These are phyloP conservation scores for Colletotrichum sp. DNA, from an alignment of 2,329 filamentous ascomycete genomes.

Conservation along the genomic window DNA sequence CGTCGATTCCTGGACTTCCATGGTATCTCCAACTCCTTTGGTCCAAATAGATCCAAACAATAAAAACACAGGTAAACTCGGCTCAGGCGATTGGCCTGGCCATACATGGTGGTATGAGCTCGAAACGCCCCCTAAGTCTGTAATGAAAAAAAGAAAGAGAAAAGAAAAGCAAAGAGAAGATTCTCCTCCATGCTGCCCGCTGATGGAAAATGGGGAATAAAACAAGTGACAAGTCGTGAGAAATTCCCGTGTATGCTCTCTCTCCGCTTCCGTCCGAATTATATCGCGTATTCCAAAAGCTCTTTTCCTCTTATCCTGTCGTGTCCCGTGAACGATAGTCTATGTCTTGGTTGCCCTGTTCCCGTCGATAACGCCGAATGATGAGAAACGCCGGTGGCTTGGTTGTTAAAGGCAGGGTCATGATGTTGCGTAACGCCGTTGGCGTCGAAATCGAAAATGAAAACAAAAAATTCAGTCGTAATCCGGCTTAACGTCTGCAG, in stretches of 20 bases:
- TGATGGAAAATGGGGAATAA: constrained; percentile 11
- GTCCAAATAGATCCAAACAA: neutral
- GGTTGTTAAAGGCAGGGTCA: neutral
- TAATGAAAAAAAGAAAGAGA: neutral
- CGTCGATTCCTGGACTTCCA: constrained; percentile 3
- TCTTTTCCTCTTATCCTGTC: constrained; percentile 1
- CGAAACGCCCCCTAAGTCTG: neutral
- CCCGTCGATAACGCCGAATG: constrained; percentile 22
- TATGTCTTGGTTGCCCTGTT: constrained; percentile 24
- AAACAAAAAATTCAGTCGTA: neutral
- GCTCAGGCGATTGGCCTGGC: neutral
- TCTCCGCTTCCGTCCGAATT: neutral
- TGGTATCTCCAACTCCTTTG: constrained; percentile 20
- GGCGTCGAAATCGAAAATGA: neutral
- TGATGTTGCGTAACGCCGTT: neutral
- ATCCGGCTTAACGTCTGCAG: neutral
- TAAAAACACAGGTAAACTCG: neutral
- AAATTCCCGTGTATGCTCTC: neutral
- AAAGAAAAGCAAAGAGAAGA: neutral
- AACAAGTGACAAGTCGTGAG: constrained; percentile 21
- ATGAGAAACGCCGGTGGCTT: constrained; percentile 12
- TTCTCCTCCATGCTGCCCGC: constrained; percentile 15
- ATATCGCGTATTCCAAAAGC: neutral
- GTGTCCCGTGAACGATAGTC: constrained; percentile 19
- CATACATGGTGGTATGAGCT: neutral